Evolutionary conservation across 2,329 filamentous ascomycete genomes (phyloP).

Genomic region (Penicillium sp.): DNA sequence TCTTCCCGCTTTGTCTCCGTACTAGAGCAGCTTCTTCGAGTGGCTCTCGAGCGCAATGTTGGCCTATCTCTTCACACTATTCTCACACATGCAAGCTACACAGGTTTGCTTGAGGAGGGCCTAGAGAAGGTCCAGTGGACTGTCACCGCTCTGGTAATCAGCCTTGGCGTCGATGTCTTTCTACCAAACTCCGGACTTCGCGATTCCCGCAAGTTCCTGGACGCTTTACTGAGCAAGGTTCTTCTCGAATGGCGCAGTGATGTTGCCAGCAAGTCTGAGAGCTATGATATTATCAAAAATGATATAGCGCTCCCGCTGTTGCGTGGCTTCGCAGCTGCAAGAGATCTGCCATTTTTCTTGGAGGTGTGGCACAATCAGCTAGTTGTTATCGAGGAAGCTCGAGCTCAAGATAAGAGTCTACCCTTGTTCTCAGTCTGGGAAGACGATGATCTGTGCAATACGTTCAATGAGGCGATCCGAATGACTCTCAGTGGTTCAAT

Average conservation of each 20-base stretch:
- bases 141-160: constrained; percentile 43
- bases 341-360: constrained; percentile 43
- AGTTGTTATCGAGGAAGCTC: constrained; percentile 35
- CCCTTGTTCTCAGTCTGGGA: constrained; percentile 44
- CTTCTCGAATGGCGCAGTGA: constrained; percentile 32
- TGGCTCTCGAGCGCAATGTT: constrained; percentile 40
- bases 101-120: constrained; percentile 38
- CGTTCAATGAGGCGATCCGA: constrained; percentile 36
- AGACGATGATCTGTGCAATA: constrained; percentile 44
- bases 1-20: constrained; percentile 33
- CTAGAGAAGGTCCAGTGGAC: constrained; percentile 41
- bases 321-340: constrained; percentile 41
- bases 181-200: constrained; percentile 45
- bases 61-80: constrained; percentile 43
- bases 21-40: constrained; percentile 41
- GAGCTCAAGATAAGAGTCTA: constrained; percentile 22
- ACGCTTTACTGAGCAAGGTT: constrained; percentile 38
- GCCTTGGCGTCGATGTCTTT: constrained; percentile 45
- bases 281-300: constrained; percentile 38
- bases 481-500: constrained; percentile 32
- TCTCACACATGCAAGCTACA: constrained; percentile 43
- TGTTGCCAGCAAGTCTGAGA: constrained; percentile 8
- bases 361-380: constrained; percentile 44
- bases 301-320: constrained; percentile 42
- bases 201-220: constrained; percentile 37